Conservation (phyloP, 2,329 filamentous ascomycete genomes). For the Sordariomycetes sp. region DNA sequence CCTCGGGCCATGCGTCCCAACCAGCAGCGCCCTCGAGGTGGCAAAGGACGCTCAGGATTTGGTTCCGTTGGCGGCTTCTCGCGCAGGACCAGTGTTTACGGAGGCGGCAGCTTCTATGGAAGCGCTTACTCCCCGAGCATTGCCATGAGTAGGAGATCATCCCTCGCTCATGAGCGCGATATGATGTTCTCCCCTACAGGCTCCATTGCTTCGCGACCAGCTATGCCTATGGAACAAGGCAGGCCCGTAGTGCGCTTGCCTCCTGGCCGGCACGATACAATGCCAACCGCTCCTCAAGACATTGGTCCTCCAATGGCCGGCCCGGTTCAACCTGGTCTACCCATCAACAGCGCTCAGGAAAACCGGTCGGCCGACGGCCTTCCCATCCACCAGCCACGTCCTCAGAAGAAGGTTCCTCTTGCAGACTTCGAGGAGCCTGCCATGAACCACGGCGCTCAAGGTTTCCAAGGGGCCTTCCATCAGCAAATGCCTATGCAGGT, state of each 20-base stretch:
- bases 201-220: slow-evolving; percentile 63
- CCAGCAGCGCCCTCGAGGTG: slow-evolving; percentile 63
- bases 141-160: slow-evolving; percentile 82
- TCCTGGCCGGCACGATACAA: slow-evolving; percentile 29
- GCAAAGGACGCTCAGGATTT: slow-evolving; percentile 64
- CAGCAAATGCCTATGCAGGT: slow-evolving; percentile 83
- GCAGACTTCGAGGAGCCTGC: slow-evolving; percentile 85
- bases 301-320: neutral
- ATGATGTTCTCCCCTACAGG: slow-evolving; percentile 72
- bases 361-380: slow-evolving; percentile 38
- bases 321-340: too few species aligned
- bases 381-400: slow-evolving; percentile 88
- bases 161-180: slow-evolving; percentile 58
- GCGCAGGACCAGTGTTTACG: slow-evolving; percentile 76
- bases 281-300: neutral
- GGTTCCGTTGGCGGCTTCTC: slow-evolving; percentile 59
- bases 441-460: slow-evolving; percentile 49
- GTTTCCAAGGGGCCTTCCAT: slow-evolving; percentile 88
- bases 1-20: slow-evolving; percentile 88
- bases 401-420: slow-evolving; percentile 89
- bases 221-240: slow-evolving; percentile 48
- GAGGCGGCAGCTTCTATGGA: slow-evolving; percentile 57
- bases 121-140: slow-evolving; percentile 81
- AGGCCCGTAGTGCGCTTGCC: slow-evolving; percentile 79
- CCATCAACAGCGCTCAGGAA: slow-evolving; percentile 35